Evolutionary conservation across 352 stramenopile species (phyloP), one percentile per base, ranked within the genome.

Genomic region (Pythium periplocum): DNA sequence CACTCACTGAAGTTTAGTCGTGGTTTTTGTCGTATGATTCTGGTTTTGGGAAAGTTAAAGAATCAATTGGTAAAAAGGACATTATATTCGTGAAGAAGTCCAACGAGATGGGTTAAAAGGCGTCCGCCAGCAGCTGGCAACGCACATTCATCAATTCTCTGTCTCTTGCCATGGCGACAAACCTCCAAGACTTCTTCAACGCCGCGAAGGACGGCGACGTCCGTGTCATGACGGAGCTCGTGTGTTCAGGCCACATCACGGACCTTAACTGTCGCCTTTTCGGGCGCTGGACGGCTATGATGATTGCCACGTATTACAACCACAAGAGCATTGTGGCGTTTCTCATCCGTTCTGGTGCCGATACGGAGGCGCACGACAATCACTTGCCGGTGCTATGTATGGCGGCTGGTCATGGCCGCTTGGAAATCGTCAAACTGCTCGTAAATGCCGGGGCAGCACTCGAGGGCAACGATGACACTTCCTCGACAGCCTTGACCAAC

Each of bases 381-480:
- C 7, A 11, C 38, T 11, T 42, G 38, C 7, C 38, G 38, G 7
- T 11, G 38, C 38, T 42, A 11, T 42, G 7, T 11, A 11, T 11
- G 38, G 38, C 38, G 38, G 38, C 38, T 7, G 38, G 7, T 7
- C 38, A 42, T 42, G 38, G 38, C 38, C 38, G 11, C 38, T 42
- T 42, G 38, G 7, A 42, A 11, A 50, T 50, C 45, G 45, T 50
- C n/a, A 32, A 11, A 9, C 33, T 50, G 12, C 45, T 50, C 10
- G 6, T 50, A n/a, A 6, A 36, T 6, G 26, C 45, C 9, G 10
- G 45, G 9, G 45, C 45, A 33, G 45, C 26, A 9, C 6, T 50
- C 6, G 45, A 50, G 7, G 38, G 38, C 7, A 42, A 11, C 7
- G 11, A 42, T 42, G 38, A 11, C 38, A 7, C 7, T 7, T 7